phyloP scores from a whole-genome alignment of 768 basidiomycete species.

The Sarcodon aspratus region DNA sequence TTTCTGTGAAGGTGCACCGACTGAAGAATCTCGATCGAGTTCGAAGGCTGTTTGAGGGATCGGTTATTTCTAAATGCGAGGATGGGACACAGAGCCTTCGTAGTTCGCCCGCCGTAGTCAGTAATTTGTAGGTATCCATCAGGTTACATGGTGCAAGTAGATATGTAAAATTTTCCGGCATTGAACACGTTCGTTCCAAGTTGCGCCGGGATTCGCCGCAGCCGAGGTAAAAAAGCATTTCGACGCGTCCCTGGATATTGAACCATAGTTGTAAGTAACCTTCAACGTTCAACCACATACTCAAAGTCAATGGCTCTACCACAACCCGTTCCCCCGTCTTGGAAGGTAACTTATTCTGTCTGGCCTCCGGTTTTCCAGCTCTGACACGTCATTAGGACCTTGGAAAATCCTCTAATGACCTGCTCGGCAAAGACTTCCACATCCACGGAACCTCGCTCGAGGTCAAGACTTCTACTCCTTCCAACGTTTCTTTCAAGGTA shows the following conservation, averaged over 20 bases:
- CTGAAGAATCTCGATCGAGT: too few species aligned
- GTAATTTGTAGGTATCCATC: too few species aligned
- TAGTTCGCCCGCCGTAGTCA: too few species aligned
- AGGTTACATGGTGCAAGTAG: too few species aligned
- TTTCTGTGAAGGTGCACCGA: too few species aligned
- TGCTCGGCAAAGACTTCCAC: constrained; percentile 87
- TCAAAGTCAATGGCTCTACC: constrained; percentile 65
- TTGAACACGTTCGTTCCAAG: too few species aligned
- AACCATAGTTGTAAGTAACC: constrained; percentile 4
- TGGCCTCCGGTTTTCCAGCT: background rate
- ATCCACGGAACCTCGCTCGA: constrained; percentile 65
- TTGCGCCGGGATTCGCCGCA: background rate
- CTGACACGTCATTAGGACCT: constrained; percentile 47
- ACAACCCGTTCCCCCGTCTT: constrained; percentile 93
- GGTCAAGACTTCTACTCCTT: constrained; percentile 83
- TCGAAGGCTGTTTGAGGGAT: too few species aligned
- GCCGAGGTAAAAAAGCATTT: background rate
- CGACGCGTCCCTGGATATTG: background rate
- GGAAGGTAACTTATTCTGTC: constrained; percentile 57
- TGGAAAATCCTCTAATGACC: constrained; percentile 95
- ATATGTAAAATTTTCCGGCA: too few species aligned
- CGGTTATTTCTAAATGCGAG: too few species aligned
- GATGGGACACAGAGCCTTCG: too few species aligned
- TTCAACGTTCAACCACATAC: constrained; percentile 16
- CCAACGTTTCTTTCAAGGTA: constrained; percentile 90